phyloP scores from a whole-genome alignment of 2,329 filamentous ascomycete species.

The Claviceps sp. region DNA sequence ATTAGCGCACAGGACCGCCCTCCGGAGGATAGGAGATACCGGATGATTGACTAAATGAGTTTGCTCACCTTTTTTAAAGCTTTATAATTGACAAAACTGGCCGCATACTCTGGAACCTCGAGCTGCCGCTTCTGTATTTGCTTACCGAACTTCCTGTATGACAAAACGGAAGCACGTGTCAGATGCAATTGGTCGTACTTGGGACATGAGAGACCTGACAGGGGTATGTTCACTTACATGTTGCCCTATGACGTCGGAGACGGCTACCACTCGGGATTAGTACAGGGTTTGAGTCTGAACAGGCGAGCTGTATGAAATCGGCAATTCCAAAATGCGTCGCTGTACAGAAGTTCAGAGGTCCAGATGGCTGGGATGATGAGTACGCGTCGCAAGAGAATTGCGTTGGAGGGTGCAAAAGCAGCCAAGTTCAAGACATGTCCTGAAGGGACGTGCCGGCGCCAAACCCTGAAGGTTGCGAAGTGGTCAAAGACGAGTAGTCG shows the following conservation, averaged over 20 bases:
- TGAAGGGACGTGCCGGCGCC: slow-evolving; percentile 3
- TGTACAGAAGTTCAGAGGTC: neutral
- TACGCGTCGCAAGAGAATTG: slow-evolving; percentile 12
- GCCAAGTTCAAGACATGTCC: slow-evolving; percentile 6
- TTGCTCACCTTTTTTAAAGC: slow-evolving; percentile 79
- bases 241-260: slow-evolving; percentile 13
- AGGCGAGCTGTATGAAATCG: slow-evolving; percentile 1
- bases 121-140: slow-evolving; percentile 98
- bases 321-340: slow-evolving; percentile 1
- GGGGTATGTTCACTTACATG: slow-evolving; percentile 19
- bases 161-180: slow-evolving; percentile 3
- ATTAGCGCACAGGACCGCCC: neutral
- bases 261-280: slow-evolving; percentile 3
- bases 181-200: slow-evolving; percentile 2
- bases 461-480: slow-evolving; percentile 5
- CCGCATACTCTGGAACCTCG: slow-evolving; percentile 97
- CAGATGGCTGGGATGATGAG: neutral
- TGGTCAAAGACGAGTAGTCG: neutral
- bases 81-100: slow-evolving; percentile 99
- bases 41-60: neutral
- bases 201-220: neutral
- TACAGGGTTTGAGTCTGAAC: neutral
- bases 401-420: slow-evolving; percentile 7
- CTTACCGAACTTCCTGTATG: slow-evolving; percentile 93
- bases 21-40: neutral